A percentile compares a stretch with the other conserved stretches of the same genome.
These are phyloP conservation scores for Neurospora hispaniola DNA, from an alignment of 495 filamentous ascomycete species.

Conservation along the genomic window DNA sequence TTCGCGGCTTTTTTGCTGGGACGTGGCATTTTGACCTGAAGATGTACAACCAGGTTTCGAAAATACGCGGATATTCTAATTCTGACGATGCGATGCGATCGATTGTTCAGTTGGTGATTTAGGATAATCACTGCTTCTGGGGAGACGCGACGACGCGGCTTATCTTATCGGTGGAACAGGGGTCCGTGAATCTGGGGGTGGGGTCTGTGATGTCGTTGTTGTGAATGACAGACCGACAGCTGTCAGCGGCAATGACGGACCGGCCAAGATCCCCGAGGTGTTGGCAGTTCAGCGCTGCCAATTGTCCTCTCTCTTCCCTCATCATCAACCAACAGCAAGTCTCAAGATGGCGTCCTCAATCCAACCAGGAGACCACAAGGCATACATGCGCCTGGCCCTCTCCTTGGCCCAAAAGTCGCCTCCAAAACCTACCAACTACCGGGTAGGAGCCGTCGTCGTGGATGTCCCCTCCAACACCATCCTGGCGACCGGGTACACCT, in stretches of 20 bases:
- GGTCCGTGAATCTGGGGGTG: neutral
- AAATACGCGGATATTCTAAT: neutral
- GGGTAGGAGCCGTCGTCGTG: conserved; percentile 79
- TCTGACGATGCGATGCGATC: neutral
- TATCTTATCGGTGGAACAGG: neutral
- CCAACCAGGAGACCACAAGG: conserved; percentile 40
- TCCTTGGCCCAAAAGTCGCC: conserved; percentile 64
- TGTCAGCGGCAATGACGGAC: neutral
- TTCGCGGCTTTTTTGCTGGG: neutral
- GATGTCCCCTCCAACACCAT: conserved; percentile 47
- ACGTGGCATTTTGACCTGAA: neutral
- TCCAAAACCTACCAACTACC: conserved; percentile 81
- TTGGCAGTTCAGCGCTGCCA: neutral
- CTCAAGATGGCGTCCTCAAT: conserved; percentile 14
- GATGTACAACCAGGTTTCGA: too few relatives aligned
- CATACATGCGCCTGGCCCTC: conserved; percentile 65
- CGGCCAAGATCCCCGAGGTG: neutral
- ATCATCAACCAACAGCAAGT: neutral
- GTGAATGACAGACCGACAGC: neutral
- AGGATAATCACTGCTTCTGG: neutral
- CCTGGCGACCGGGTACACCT: conserved; percentile 78
- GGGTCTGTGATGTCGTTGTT: neutral
- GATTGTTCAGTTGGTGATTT: neutral
- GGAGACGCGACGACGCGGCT: conserved; percentile 5
- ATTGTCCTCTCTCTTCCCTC: neutral